Base-by-base conservation (phyloP, 2,329 filamentous ascomycete genomes). In the Hysterium pulicare region DNA sequence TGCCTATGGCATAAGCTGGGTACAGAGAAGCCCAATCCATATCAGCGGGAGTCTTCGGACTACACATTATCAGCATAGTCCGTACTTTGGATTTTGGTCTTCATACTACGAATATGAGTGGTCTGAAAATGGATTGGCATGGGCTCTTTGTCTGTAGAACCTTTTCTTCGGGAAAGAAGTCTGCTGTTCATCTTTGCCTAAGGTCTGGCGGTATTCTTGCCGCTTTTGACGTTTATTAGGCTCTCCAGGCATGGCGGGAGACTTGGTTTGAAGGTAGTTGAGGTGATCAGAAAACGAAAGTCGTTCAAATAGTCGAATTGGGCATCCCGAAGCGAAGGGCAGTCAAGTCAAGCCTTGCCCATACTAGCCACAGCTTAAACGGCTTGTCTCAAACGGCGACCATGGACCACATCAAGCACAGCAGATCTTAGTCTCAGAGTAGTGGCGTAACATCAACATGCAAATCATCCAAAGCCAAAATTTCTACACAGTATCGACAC, bases 41-140 rank as follows among this genome's bases (percentile, higher is more conserved):
- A 41, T 85, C 76, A 13, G 78, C 78, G 3, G 93, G 93, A 43
- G 77, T 84, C 40, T 77, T 72, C 7, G 93, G 93, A 62, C 91
- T 96, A 42, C 36, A 42, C 15, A 17, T 11, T 50, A 8, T 56
- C 41, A 59, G 61, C 42, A 48, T 36, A 26, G 5, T 13, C 38
- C 3, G 8, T 17, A 21, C 5, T 22, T 32, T 22, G 15, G 13
- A 19, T 31, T 8, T 41, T 38, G n/a, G n/a, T n/a, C n/a, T 8
- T 23, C 51, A 32, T 79, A 95, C 93, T 98, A 98, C 58, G 78
- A 77, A 63, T 98, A 75, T 44, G 81, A 75, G 73, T 98, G 93
- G 61, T 98, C 93, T 2, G 91, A 96, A 71, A 98, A 98, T 5
- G 91, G 90, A 72, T 98, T 98, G 49, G 93, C 93, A 71, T 98